Evolutionary conservation across 176 grass and related monocot species (phyloP), one percentile per base, ranked within the genome.

Genomic region (Microstegium vimineum): DNA sequence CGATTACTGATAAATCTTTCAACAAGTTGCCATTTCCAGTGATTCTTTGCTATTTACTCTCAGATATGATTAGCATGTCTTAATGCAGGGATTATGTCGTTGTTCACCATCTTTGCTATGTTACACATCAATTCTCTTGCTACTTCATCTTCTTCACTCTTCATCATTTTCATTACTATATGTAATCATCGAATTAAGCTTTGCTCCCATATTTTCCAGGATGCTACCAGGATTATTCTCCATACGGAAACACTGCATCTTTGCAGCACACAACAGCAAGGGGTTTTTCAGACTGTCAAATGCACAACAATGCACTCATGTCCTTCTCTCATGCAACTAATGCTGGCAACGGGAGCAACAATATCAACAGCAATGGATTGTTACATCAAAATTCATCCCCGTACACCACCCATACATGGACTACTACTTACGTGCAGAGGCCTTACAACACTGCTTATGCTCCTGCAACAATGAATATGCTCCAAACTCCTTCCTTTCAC

Each of bases 341-440:
- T 16, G 36, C 52, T 8, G 12, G 16, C 51, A 49, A 62, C 34
- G 71, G 61, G 17, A 34, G 25, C 23, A 40, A 10, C 79, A 69
- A 11, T 13, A 67, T 67, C 79, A 54, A 18, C 62, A 33, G 67
- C 80, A 77, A 86, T 78, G 65, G 49, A 22, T 87, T 82, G 16
- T 89, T 82, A 23, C 42, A 94, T 10, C 75, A 75, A n/a, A 78
- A 75, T 17, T 46, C 78, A 4, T 68, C 70, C 18, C 76, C 80
- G 4, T 81, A 78, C 77, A 43, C 77, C 23, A 47, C 68, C 38
- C 62, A 38, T 27, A 22, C 43, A 25, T 77, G 82, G 82, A 57
- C 78, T 36, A 83, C 26, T 22, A 74, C 64, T 38, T 60, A 62
- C 72, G 57, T 72, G 56, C 73, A 51, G 30, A 74, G 18, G 30